A percentile compares a stretch with the other conserved stretches of the same genome.
phyloP scores from a whole-genome alignment of 2,329 filamentous ascomycete genomes.

The Lasiodiplodia citricola region DNA sequence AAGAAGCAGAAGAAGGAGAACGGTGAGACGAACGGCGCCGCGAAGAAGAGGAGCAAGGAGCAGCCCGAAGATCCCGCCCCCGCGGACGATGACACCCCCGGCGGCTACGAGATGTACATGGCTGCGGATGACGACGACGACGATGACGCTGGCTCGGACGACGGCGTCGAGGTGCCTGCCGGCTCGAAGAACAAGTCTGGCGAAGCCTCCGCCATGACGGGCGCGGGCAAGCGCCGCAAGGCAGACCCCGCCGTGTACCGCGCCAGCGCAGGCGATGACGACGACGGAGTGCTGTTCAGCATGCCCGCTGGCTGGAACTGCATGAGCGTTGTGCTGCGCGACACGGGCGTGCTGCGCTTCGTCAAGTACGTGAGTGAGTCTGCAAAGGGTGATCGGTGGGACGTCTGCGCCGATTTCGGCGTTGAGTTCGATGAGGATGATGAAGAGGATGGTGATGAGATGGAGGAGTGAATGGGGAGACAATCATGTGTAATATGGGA shows the following conservation, averaged over 20 bases:
- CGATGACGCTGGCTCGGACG: slow-evolving; percentile 57
- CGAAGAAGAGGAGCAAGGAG: slow-evolving; percentile 34
- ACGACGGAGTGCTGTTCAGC: slow-evolving; percentile 74
- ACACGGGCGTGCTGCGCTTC: slow-evolving; percentile 85
- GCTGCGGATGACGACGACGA: slow-evolving; percentile 72
- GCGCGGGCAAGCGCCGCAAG: slow-evolving; percentile 53
- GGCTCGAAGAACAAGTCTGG: slow-evolving; percentile 32
- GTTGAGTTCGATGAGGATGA: slow-evolving; percentile 65
- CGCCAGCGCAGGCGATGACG: slow-evolving; percentile 64
- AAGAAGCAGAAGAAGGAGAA: slow-evolving; percentile 49
- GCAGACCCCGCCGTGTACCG: slow-evolving; percentile 83
- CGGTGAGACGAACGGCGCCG: slow-evolving; percentile 35
- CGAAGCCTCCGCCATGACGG: slow-evolving; percentile 47
- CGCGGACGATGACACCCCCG: slow-evolving; percentile 47
- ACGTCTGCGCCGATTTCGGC: slow-evolving; percentile 79
- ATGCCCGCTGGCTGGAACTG: slow-evolving; percentile 83
- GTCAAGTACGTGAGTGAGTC: slow-evolving; percentile 91
- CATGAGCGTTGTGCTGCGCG: slow-evolving; percentile 85
- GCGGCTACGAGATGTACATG: slow-evolving; percentile 92
- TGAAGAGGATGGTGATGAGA: slow-evolving; percentile 27
- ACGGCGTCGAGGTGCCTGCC: slow-evolving; percentile 44
- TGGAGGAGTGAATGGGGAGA: slow-evolving; percentile 1
- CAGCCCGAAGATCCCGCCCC: slow-evolving; percentile 61
- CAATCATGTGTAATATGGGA: background rate
- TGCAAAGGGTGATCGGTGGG: slow-evolving; percentile 90